These are phyloP conservation scores for Zymoseptoria ardabiliae DNA, from an alignment of 2,329 filamentous ascomycete genomes.

Conservation along the genomic window DNA sequence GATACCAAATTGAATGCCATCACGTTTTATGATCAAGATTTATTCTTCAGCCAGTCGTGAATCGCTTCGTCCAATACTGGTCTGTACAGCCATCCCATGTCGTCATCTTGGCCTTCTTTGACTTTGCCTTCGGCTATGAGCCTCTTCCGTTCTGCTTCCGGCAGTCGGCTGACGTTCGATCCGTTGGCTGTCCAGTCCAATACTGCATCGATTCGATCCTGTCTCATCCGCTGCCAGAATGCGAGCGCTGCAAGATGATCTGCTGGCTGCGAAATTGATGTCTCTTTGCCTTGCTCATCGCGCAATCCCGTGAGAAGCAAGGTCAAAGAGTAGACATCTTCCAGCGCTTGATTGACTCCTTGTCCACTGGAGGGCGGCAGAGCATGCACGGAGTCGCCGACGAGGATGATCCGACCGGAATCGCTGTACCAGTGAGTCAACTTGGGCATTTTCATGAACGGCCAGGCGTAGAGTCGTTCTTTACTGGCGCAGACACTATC, in stretches of 20 bases:
- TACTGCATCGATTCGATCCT: constrained; percentile 17
- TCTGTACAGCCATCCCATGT: constrained; percentile 16
- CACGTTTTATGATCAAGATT: not conserved
- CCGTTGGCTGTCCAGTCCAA: constrained; percentile 16
- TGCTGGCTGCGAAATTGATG: not conserved
- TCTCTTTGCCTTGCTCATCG: not conserved
- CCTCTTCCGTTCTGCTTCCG: constrained; percentile 18
- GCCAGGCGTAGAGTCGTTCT: constrained; percentile 21
- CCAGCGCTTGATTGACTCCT: constrained; percentile 49
- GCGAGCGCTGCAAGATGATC: constrained; percentile 8
- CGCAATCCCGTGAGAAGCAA: constrained; percentile 28
- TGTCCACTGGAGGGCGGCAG: constrained; percentile 49
- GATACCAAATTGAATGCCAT: not conserved
- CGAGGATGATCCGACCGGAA: constrained; percentile 42
- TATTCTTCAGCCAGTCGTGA: constrained; percentile 8
- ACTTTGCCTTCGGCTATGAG: constrained; percentile 14
- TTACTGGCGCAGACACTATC: constrained; percentile 12
- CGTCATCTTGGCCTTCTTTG: constrained; percentile 10
- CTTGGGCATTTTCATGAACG: constrained; percentile 25
- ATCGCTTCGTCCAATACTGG: constrained; percentile 13
- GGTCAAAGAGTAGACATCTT: constrained; percentile 45
- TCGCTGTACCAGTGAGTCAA: constrained; percentile 41
- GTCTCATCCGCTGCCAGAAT: constrained; percentile 20
- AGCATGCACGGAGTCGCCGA: constrained; percentile 53
- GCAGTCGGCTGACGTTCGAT: constrained; percentile 16